These are phyloP conservation scores for Gloeostereum incarnatum DNA, from an alignment of 768 basidiomycete genomes.

Conservation along the genomic window DNA sequence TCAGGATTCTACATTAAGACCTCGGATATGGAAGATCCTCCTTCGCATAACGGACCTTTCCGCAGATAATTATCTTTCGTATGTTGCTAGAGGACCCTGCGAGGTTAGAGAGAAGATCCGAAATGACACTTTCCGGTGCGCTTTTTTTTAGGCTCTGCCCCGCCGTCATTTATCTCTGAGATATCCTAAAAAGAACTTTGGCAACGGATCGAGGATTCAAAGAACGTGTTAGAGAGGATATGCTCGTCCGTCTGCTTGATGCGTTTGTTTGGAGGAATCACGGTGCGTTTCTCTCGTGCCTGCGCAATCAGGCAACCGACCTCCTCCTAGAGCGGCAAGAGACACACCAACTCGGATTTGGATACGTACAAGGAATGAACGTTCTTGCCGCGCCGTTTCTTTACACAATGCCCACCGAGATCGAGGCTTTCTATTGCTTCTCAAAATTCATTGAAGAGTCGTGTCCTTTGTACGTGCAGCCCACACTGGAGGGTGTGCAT, in stretches of 20 bases:
- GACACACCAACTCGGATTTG: constrained; percentile 74
- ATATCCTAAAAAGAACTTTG: constrained; percentile 49
- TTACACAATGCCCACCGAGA: constrained; percentile 93
- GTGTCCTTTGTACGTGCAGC: constrained; percentile 95
- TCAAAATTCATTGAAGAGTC: constrained; percentile 91
- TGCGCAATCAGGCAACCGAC: not conserved
- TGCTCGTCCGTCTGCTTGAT: constrained; percentile 92
- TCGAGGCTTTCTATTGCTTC: constrained; percentile 98
- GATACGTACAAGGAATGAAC: constrained; percentile 99
- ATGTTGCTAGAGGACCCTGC: constrained; percentile 79
- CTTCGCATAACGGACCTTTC: constrained; percentile 73
- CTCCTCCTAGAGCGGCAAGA: constrained; percentile 57
- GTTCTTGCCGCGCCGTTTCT: constrained; percentile 97
- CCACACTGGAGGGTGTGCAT: constrained; percentile 93
- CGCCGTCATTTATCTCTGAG: constrained; percentile 3
- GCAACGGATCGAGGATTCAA: constrained; percentile 98
- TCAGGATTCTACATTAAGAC: constrained; percentile 78
- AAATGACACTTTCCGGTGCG: constrained; percentile 91
- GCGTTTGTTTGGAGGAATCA: constrained; percentile 97
- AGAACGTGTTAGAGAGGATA: constrained; percentile 92
- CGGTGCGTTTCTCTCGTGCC: constrained; percentile 31
- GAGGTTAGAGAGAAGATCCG: constrained; percentile 87
- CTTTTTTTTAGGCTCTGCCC: not conserved
- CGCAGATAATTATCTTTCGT: constrained; percentile 65
- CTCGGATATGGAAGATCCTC: constrained; percentile 92